Evolutionary conservation across 2,329 filamentous ascomycete species (phyloP), one percentile per base, ranked within the genome.

Genomic region (Neonectria coccinea): DNA sequence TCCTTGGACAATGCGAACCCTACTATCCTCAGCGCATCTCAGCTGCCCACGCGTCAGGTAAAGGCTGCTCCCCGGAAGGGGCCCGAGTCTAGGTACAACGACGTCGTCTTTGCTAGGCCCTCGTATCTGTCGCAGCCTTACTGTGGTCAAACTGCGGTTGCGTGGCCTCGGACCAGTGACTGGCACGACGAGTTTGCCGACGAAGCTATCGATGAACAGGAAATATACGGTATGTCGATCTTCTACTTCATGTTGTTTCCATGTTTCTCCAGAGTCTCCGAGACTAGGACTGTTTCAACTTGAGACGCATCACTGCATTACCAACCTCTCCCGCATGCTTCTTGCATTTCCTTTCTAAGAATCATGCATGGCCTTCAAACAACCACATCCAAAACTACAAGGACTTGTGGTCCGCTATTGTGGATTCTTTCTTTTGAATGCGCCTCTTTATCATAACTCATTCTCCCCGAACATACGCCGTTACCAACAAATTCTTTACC

Each of bases 151-250:
- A 73, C 76, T 76, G 77, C 65, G 29, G 76, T 69, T 36, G 54
- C 64, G 68, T 80, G 79, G 74, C 73, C 75, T 51, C 76, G 74
- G 42, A 72, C 71, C 55, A 74, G 76, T 20, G 78, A 81, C 52
- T 82, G 78, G 54, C 82, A 88, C 55, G 87, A 89, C 62, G 88
- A 90, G 63, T 85, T 88, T 53, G 82, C 84, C 1, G 84, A 89
- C 39, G 94, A 98, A 73, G 92, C 92, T 62, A 97, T 99, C 71
- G 96, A 99, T 76, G 93, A 97, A 78, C 96, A 97, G 79, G 96
- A 99, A 80, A 95, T 99, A 45, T 99, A 95, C 77, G 94, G 93
- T 96, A 82, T 67, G 83, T 63, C 29, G 27, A 33, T 11, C n/a
- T 8, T 48, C 25, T 8, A 27, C 14, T 44, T 14, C 5, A 8